Evolutionary conservation across 345 rosid species (phyloP), one percentile per base, ranked within the genome.

Genomic region (Crucihimalaya himalaica): DNA sequence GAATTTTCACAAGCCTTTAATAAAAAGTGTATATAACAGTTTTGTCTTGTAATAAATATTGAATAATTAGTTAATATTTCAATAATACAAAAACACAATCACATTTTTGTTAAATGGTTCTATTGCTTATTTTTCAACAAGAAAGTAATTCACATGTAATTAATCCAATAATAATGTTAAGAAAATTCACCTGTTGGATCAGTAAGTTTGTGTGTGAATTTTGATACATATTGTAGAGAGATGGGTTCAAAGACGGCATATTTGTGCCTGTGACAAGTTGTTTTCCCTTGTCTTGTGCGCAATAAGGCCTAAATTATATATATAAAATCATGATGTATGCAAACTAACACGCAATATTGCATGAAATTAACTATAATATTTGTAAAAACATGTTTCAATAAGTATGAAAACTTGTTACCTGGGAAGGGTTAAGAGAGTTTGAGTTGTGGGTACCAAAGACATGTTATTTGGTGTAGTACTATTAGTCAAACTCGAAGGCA

Each of bases 231-330:
- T 21, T 65, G 21, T 54, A 32, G 56, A 63, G 47, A 63, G 9
- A 63, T 63, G 70, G 48, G 37, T 63, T 42, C 42, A 42, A 12
- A 40, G 64, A 25, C 19, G 64, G 20, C 39, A 18, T 54, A 43
- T 48, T 4, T 29, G 48, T 43, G 48, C 19, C 52, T 47, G 64
- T 43, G 32, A 54, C 32, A 42, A 28, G 71, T 32, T 64, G 64
- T 43, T 54, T 73, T 23, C 70, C 77, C 15, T 72, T 72, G 1
- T 72, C 47, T 63, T 63, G 64, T 54, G 37, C 29, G 2, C 18
- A n/a, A 31, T 20, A 42, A 29, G 34, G 46, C 48, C 63, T 63
- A 40, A 29, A 72, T 63, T 40, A 29, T 20, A 37, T 1, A 0
- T 5, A 6, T 28, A 15, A 18, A 4, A 7, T 11, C 9, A 20